Evolutionary conservation across 2,329 filamentous ascomycete genomes (phyloP), one percentile per base, ranked within the genome.

Genomic region (Trichoderma atroviride): DNA sequence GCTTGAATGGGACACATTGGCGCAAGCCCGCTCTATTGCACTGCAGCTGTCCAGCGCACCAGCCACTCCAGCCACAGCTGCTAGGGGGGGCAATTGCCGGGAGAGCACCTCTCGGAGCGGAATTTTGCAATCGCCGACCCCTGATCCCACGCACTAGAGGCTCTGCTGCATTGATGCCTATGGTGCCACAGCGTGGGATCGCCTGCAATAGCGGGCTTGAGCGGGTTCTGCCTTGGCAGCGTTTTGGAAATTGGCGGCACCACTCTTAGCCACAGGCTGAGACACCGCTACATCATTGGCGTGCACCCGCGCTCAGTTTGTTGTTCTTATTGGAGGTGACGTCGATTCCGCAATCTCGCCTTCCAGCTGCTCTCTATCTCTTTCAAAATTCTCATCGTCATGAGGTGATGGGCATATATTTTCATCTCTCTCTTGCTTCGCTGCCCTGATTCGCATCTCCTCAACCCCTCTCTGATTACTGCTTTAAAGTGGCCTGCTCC

Each of bases 81-180:
- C 22, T 24, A 50, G 47, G 47, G 47, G 47, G 47, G n/a, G 47
- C 40, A 43, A 13, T 24, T n/a, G 9, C 22, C 47, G 19, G 7
- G 19, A 24, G 47, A 22, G n/a, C n/a, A 13, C n/a, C 10, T 52
- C 72, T 72, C 71, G 74, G 68, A 43, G 55, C 74, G 74, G 73
- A 74, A 70, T 73, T 75, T 75, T 43, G 53, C 64, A 43, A 43
- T 22, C 40, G 5, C 73, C 74, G 72, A 43, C 63, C 70, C 61
- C 70, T 70, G 61, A 60, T 6, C 43, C 31, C 50, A 3, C 64
- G 43, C 31, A 31, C 64, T 56, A 56, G 50, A 35, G 61, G 50
- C 24, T n/a, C 53, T 52, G 64, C 53, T 52, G 64, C 64, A 67
- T 58, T 58, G 61, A 64, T 64, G 61, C 61, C 61, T 64, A 56